Base-by-base conservation (phyloP, 345 rosid species). In the Corchorus capsularis region DNA sequence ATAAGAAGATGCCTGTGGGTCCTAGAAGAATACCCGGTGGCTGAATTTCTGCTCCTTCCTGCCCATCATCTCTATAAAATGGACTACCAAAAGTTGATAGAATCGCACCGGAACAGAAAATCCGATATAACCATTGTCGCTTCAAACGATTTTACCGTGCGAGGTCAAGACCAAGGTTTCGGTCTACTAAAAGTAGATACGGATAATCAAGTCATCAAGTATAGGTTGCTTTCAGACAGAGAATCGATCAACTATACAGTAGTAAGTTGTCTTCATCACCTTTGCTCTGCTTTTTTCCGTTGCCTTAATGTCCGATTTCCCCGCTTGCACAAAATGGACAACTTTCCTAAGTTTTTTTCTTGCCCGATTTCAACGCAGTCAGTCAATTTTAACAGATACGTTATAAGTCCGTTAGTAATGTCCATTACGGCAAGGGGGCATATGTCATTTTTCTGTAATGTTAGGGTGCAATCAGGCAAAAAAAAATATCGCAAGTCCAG, bases 1-100 rank as follows among this genome's bases (percentile, higher is more conserved):
- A 87, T 94, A 45, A 90, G 98, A 83, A 89, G 92, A 77, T 92
- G 97, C 73, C 76, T 90, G 80, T 90, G 97, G 97, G 81, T 91
- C 45, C 79, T 94, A 74, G 96, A 91, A 75, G 97, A 94, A 86
- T 80, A 85, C 47, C 96, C 92, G 5, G 88, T 91, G 52, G 78
- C 83, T 0, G 93, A 92, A 77, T 94, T 86, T 83, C 78, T 92
- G 73, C 77, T 94, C 76, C 93, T 91, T 82, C 96, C 94, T 0
- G 97, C 96, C 6, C 94, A 92, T 71, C 96, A 91, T 87, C 87
- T 94, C 47, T 94, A 94, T 79, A 86, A 32, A 84, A 90, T 92
- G 98, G 94, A 94, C 82, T 94, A 91, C 83, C 88, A 81, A 84
- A 87, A 67, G 70, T 79, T 92, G 55, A 81, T 91, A 11, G 86